Percentiles rank a stretch among this genome's conserved stretches.
These are phyloP conservation scores for Allantophomopsis lycopodina DNA, from an alignment of 2,329 filamentous ascomycete genomes.

Conservation along the genomic window DNA sequence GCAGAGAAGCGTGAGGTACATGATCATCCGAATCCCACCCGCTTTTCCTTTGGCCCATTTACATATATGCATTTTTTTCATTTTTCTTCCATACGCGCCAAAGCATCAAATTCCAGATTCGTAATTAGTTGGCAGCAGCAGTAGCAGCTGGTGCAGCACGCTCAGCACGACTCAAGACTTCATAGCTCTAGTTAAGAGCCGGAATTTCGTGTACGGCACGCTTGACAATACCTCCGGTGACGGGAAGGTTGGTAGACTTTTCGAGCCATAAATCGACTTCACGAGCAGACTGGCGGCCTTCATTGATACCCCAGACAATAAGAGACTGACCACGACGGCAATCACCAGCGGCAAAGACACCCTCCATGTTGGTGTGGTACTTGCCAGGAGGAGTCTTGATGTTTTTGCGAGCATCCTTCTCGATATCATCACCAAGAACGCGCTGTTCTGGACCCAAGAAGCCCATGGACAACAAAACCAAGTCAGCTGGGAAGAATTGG, in stretches of 20 bases:
- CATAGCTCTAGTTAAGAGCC: slow-evolving; percentile 3
- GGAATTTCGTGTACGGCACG: slow-evolving; percentile 62
- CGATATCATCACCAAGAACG: slow-evolving; percentile 74
- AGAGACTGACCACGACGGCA: slow-evolving; percentile 89
- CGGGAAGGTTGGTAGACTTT: slow-evolving; percentile 65
- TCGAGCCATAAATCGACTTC: slow-evolving; percentile 85
- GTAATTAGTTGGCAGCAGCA: slow-evolving; percentile 10
- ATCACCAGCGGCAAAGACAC: slow-evolving; percentile 89
- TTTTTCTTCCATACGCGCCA: neutral
- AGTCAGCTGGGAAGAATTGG: slow-evolving; percentile 91
- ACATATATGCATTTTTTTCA: slow-evolving; percentile 1
- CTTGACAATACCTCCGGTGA: slow-evolving; percentile 88
- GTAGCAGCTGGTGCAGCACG: slow-evolving; percentile 9
- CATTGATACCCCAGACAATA: slow-evolving; percentile 98
- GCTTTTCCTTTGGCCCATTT: neutral
- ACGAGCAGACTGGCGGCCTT: slow-evolving; percentile 82
- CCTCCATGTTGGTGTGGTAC: slow-evolving; percentile 77
- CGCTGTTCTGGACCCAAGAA: slow-evolving; percentile 90
- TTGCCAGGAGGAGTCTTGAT: slow-evolving; percentile 84
- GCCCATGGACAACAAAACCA: slow-evolving; percentile 92
- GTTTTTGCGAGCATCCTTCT: slow-evolving; percentile 88
- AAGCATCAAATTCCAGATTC: neutral
- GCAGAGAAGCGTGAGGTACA: neutral
- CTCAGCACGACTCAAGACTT: slow-evolving; percentile 9
- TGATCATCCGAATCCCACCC: neutral